Percentiles rank a stretch among this genome's conserved stretches.
Evolutionary conservation across 208 protist genomes (phyloP).

Genomic region (Trypanosomatidae sp.): DNA sequence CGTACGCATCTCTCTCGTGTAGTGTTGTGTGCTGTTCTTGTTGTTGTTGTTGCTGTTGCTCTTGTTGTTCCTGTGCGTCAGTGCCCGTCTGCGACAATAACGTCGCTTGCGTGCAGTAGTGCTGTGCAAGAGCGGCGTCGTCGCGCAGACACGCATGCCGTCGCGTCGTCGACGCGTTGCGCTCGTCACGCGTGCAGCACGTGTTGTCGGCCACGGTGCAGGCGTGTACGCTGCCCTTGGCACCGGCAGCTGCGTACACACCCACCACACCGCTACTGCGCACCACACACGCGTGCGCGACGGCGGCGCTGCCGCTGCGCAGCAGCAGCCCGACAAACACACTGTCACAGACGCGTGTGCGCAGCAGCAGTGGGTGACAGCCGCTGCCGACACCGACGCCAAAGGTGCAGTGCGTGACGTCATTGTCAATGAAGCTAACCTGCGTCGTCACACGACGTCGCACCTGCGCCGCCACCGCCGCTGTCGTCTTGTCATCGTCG

Average conservation of each 20-base stretch:
- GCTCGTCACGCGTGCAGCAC: conserved; percentile 33
- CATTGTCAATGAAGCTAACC: conserved; percentile 62
- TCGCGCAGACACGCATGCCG: too few relatives aligned
- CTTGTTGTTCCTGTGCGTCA: too few relatives aligned
- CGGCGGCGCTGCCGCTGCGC: conserved; percentile 42
- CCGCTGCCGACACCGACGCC: conserved; percentile 60
- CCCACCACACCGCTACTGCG: conserved; percentile 62
- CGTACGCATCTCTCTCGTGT: too few relatives aligned
- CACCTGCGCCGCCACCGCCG: too few relatives aligned
- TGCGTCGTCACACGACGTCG: conserved; percentile 46
- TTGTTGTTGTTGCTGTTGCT: too few relatives aligned
- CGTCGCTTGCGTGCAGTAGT: too few relatives aligned
- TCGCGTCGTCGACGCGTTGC: too few relatives aligned
- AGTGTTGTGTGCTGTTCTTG: too few relatives aligned
- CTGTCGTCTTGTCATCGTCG: too few relatives aligned
- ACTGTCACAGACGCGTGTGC: conserved; percentile 53
- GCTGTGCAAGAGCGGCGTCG: too few relatives aligned
- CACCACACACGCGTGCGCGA: conserved; percentile 38
- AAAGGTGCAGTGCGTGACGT: conserved; percentile 45
- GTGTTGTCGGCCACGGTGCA: conserved; percentile 51
- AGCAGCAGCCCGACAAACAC: conserved; percentile 78
- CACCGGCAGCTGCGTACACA: conserved; percentile 45
- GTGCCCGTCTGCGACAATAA: too few relatives aligned
- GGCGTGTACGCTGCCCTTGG: conserved; percentile 38
- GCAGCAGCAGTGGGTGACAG: conserved; percentile 60